Conservation (phyloP, 208 protist species). For the Crithidia fasciculata region DNA sequence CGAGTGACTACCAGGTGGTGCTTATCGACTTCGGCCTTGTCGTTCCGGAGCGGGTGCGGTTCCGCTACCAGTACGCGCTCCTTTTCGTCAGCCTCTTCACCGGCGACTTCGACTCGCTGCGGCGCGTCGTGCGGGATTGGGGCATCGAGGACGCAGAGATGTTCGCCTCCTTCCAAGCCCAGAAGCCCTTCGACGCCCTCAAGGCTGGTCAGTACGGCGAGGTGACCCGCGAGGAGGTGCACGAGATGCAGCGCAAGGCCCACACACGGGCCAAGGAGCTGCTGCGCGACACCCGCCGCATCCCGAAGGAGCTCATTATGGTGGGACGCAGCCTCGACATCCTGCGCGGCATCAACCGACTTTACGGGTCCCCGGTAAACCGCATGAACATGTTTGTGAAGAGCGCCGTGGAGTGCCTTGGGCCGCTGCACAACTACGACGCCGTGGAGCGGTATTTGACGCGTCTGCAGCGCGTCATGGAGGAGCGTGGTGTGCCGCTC, state of each 20-base stretch:
- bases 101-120: constrained; percentile 60
- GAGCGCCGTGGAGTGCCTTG: constrained; percentile 60
- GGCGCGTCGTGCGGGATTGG: constrained; percentile 62
- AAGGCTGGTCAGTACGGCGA: constrained; percentile 60
- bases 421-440: constrained; percentile 62
- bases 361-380: constrained; percentile 83
- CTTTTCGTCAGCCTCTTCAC: constrained; percentile 82
- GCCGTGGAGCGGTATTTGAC: constrained; percentile 55
- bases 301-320: constrained; percentile 78
- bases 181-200: constrained; percentile 71
- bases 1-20: constrained; percentile 60
- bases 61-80: constrained; percentile 82
- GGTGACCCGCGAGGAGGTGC: constrained; percentile 72
- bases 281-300: constrained; percentile 53
- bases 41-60: constrained; percentile 67
- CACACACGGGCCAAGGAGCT: constrained; percentile 50
- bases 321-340: constrained; percentile 82
- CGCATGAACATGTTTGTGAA: constrained; percentile 81
- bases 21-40: constrained; percentile 86
- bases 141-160: constrained; percentile 71
- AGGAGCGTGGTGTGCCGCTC: constrained; percentile 1
- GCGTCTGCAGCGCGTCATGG: constrained; percentile 31
- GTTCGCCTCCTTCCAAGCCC: constrained; percentile 81
- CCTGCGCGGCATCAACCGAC: constrained; percentile 78
- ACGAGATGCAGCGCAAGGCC: constrained; percentile 51